Evolutionary conservation across 2,329 filamentous ascomycete genomes (phyloP).

Genomic region (Metarhizium guizhouense): DNA sequence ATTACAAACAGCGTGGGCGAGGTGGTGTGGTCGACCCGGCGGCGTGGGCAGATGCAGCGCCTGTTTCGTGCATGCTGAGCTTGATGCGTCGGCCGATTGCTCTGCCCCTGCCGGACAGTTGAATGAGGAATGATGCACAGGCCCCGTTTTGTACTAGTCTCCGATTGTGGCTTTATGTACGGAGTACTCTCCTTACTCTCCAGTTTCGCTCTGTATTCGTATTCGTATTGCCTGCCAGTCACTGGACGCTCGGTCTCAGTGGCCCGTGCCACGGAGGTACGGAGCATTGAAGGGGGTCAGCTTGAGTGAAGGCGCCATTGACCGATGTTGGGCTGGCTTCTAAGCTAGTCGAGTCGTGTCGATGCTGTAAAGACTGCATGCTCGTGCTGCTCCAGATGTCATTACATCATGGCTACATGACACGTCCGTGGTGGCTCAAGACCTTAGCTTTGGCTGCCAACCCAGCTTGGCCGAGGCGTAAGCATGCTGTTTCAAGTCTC

Average conservation of each 20-base stretch:
- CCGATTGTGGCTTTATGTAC: background rate
- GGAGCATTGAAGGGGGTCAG: too few relatives aligned
- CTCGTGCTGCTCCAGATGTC: too few relatives aligned
- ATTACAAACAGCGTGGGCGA: background rate
- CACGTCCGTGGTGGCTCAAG: background rate
- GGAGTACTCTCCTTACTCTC: too few relatives aligned
- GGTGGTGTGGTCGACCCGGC: background rate
- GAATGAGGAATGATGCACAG: background rate
- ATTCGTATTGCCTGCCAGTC: background rate
- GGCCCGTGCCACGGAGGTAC: too few relatives aligned
- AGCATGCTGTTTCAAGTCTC: slow-evolving; percentile 2
- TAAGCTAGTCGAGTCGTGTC: too few relatives aligned
- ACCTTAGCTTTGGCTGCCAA: background rate
- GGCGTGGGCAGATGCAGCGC: too few relatives aligned
- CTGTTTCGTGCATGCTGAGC: background rate
- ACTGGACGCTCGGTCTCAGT: too few relatives aligned
- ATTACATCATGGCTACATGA: too few relatives aligned
- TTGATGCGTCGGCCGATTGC: too few relatives aligned
- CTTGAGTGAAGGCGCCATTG: too few relatives aligned
- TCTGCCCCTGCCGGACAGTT: background rate
- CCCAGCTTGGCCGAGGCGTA: background rate
- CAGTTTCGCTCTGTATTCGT: background rate
- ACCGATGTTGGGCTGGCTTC: too few relatives aligned
- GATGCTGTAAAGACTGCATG: too few relatives aligned
- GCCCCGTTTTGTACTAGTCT: background rate